These are phyloP conservation scores for Exophiala lecanii-corni DNA, from an alignment of 2,329 filamentous ascomycete species.

Conservation along the genomic window DNA sequence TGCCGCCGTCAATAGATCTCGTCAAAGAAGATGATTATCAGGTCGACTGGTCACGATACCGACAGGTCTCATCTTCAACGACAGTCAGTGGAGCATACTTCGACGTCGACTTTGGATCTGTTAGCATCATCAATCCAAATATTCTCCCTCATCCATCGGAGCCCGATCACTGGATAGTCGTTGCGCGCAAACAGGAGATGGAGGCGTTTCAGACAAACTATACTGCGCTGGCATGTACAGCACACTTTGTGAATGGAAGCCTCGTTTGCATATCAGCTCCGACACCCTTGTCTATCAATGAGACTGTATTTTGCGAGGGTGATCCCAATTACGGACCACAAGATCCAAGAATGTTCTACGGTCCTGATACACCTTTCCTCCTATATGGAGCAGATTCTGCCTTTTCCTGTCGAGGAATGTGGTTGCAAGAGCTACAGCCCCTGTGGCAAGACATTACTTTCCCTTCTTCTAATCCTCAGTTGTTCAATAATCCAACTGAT, in stretches of 20 bases:
- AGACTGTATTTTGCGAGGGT: not conserved
- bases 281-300: not conserved
- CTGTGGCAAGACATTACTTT: constrained; percentile 38
- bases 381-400: constrained; percentile 54
- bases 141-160: constrained; percentile 52
- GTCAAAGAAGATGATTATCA: no score
- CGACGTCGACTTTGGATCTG: constrained; percentile 43
- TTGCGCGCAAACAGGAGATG: constrained; percentile 44
- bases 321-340: constrained; percentile 43
- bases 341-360: constrained; percentile 56
- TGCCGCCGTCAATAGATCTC: no score
- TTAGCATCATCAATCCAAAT: constrained; percentile 49
- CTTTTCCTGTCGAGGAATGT: constrained; percentile 55
- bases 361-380: constrained; percentile 47
- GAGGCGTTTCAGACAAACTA: constrained; percentile 24
- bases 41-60: no score
- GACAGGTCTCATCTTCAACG: no score
- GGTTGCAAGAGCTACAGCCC: constrained; percentile 48
- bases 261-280: constrained; percentile 10
- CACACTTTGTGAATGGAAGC: constrained; percentile 35
- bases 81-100: constrained; percentile 48
- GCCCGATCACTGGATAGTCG: constrained; percentile 47
- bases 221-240: constrained; percentile 49
- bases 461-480: not conserved
- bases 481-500: constrained; percentile 32